Conservation (phyloP, 139 green algal genomes). For the Diplosphaera chodatii region DNA sequence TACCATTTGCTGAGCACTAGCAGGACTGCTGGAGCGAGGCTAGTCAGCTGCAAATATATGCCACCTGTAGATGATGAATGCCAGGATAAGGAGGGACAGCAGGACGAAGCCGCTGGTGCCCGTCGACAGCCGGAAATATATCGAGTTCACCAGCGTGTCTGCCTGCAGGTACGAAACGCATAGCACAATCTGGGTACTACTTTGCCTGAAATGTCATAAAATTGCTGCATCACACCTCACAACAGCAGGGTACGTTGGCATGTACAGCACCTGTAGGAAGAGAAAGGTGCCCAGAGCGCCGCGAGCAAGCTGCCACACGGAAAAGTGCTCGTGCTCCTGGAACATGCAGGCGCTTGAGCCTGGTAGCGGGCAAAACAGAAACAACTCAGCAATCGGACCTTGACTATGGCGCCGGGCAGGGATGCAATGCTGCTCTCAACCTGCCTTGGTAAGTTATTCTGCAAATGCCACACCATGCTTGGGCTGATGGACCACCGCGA, state of each 20-base stretch:
- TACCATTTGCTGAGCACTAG: no score
- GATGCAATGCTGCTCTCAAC: background rate
- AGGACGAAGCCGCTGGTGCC: conserved; percentile 35
- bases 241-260: no score
- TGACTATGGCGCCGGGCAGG: background rate
- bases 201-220: no score
- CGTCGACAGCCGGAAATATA: conserved; percentile 30
- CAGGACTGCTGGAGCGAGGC: no score
- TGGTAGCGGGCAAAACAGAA: background rate
- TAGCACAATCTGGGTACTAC: no score
- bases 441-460: no score
- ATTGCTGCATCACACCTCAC: no score
- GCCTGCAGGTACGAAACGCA: background rate
- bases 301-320: background rate
- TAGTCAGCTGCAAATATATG: background rate
- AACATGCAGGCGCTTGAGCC: background rate
- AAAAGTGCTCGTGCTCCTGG: conserved; percentile 4
- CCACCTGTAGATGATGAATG: conserved; percentile 37
- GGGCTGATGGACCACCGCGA: conserved; percentile 18
- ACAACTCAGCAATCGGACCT: background rate
- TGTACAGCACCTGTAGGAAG: conserved; percentile 1
- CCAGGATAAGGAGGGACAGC: conserved; percentile 34
- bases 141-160: conserved; percentile 9
- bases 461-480: background rate
- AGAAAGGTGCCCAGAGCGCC: conserved; percentile 8